A percentile compares a stretch with the other conserved stretches of the same genome.
phyloP scores from a whole-genome alignment of 148 eudicot genomes.

The Chenopodium album region DNA sequence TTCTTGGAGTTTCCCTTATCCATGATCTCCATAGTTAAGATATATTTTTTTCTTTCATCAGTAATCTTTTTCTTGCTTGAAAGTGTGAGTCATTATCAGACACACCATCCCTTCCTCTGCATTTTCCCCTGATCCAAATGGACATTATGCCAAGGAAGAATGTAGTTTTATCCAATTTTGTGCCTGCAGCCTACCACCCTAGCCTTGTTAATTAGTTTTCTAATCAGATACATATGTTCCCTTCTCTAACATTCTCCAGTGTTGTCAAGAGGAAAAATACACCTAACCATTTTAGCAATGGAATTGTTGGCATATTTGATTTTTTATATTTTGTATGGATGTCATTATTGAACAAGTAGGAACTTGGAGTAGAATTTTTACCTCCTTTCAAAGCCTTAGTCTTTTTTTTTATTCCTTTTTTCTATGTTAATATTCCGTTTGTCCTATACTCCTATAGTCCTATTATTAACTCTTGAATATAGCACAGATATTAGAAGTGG shows the following conservation, averaged over 20 bases:
- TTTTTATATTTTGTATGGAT: no score
- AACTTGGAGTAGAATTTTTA: background rate
- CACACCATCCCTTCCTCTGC: background rate
- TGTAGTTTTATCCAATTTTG: background rate
- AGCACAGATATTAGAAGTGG: background rate
- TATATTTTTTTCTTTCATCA: background rate
- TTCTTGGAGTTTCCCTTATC: background rate
- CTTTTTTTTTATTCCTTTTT: no score
- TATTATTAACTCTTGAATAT: background rate
- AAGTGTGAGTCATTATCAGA: background rate
- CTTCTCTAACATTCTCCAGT: background rate
- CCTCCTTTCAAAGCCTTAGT: no score
- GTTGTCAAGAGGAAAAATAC: background rate
- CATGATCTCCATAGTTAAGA: background rate
- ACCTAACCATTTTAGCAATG: background rate
- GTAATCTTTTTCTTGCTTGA: background rate
- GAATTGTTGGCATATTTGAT: no score
- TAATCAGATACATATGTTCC: background rate
- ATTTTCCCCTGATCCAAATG: no score
- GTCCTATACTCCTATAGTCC: no score
- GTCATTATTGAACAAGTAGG: background rate
- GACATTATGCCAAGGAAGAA: no score
- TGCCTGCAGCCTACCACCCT: background rate
- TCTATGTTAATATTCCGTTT: background rate
- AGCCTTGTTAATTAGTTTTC: background rate